Conservation (phyloP, 2,329 filamentous ascomycete species). For the Talaromyces albobiverticillius region DNA sequence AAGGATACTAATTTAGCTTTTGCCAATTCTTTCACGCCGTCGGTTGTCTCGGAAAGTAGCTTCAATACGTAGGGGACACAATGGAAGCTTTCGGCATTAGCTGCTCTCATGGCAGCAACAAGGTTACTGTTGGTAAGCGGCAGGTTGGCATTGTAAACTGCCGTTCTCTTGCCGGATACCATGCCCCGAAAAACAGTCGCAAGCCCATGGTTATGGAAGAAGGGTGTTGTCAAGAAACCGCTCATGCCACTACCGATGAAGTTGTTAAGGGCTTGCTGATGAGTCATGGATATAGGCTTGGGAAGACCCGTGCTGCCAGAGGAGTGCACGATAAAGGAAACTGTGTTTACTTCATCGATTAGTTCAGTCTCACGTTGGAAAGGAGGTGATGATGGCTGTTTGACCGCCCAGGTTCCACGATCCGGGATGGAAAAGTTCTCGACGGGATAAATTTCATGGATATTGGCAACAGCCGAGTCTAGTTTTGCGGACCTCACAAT, state of each 20-base stretch:
- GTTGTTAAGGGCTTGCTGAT: background rate
- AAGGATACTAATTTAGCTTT: conserved; percentile 54
- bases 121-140: conserved; percentile 2
- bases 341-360: background rate
- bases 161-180: background rate
- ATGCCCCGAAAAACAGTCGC: background rate
- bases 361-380: background rate
- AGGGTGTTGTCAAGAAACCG: background rate
- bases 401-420: background rate
- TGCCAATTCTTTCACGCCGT: conserved; percentile 27
- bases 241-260: background rate
- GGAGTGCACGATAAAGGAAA: conserved; percentile 17
- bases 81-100: background rate
- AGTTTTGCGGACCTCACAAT: background rate
- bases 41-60: background rate
- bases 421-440: background rate
- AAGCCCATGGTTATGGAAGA: conserved; percentile 3
- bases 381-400: background rate
- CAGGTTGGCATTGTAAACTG: background rate
- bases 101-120: background rate
- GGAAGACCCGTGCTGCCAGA: conserved; percentile 21
- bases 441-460: background rate
- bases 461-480: background rate
- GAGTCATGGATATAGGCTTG: conserved; percentile 16
- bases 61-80: background rate